Conservation (phyloP, 1,139 yeast species). For the Geotrichum bryndzae region DNA sequence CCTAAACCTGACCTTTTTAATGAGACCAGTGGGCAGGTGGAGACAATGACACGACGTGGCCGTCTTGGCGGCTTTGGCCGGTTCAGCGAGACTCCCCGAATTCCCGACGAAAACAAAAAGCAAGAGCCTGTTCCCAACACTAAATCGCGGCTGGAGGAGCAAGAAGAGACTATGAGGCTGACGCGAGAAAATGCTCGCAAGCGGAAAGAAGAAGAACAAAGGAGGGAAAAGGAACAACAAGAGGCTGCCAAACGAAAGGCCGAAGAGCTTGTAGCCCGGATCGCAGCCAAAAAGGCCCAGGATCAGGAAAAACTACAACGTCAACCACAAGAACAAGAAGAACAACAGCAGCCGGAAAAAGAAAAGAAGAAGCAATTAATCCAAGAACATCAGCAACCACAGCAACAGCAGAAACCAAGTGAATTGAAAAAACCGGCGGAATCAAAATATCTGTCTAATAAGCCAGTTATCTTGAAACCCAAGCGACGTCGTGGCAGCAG, state of each 20-base stretch:
- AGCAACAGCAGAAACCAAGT: background rate
- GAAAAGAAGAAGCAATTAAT: background rate
- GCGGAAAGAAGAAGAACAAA: slow-evolving; percentile 33
- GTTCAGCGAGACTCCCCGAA: background rate
- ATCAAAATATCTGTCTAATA: background rate
- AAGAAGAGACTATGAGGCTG: slow-evolving; percentile 33
- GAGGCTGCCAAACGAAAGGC: slow-evolving; percentile 29
- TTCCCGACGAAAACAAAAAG: background rate
- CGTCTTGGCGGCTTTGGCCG: background rate
- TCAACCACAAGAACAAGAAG: background rate
- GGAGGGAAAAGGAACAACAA: slow-evolving; percentile 29
- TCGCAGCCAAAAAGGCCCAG: slow-evolving; percentile 5
- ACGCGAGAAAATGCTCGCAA: slow-evolving; percentile 18
- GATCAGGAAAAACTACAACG: background rate
- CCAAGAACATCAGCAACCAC: background rate
- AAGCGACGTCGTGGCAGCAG: slow-evolving; percentile 3
- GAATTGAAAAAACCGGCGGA: background rate
- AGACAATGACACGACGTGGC: slow-evolving; percentile 14
- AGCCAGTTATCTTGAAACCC: slow-evolving; percentile 2
- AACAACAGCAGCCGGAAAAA: background rate
- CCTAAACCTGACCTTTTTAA: slow-evolving; percentile 33
- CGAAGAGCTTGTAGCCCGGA: slow-evolving; percentile 23
- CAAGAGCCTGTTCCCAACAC: background rate
- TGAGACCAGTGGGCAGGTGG: slow-evolving; percentile 32
- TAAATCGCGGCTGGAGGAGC: slow-evolving; percentile 24